A percentile compares a stretch with the other conserved stretches of the same genome.
Evolutionary conservation across 1,284 basidiomycete species (phyloP).

Genomic region (Marasmius fiardii): DNA sequence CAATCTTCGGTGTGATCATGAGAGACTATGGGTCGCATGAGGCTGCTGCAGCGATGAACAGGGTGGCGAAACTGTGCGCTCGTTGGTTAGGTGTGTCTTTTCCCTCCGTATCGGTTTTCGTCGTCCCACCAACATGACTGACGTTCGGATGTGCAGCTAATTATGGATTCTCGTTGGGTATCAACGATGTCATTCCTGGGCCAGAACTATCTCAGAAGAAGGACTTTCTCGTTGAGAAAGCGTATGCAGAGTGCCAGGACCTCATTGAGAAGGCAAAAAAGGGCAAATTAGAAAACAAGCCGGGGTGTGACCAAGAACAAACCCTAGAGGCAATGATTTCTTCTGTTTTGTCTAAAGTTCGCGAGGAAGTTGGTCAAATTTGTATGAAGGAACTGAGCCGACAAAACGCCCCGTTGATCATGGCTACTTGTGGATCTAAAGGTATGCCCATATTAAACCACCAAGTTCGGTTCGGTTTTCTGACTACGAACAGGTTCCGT

Average conservation of each 20-base stretch:
- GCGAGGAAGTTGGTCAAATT: slow-evolving; percentile 94
- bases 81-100: slow-evolving; percentile 80
- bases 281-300: slow-evolving; percentile 92
- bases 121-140: slow-evolving; percentile 4
- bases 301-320: slow-evolving; percentile 96
- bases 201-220: slow-evolving; percentile 80
- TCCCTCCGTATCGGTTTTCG: not conserved
- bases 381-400: slow-evolving; percentile 98
- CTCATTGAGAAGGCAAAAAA: slow-evolving; percentile 89
- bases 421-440: slow-evolving; percentile 99
- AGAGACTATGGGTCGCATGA: slow-evolving; percentile 96
- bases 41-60: slow-evolving; percentile 94
- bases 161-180: slow-evolving; percentile 96
- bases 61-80: slow-evolving; percentile 93
- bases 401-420: slow-evolving; percentile 96
- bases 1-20: slow-evolving; percentile 97
- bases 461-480: not conserved
- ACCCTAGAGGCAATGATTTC: slow-evolving; percentile 97
- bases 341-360: slow-evolving; percentile 89
- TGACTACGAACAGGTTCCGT: slow-evolving; percentile 71
- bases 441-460: slow-evolving; percentile 42
- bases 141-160: slow-evolving; percentile 95
- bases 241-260: slow-evolving; percentile 86
- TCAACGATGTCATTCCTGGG: slow-evolving; percentile 98
- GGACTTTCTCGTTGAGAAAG: slow-evolving; percentile 83